Evolutionary conservation across 805 yeast species (phyloP).

Genomic region (Lipomyces starkeyi): DNA sequence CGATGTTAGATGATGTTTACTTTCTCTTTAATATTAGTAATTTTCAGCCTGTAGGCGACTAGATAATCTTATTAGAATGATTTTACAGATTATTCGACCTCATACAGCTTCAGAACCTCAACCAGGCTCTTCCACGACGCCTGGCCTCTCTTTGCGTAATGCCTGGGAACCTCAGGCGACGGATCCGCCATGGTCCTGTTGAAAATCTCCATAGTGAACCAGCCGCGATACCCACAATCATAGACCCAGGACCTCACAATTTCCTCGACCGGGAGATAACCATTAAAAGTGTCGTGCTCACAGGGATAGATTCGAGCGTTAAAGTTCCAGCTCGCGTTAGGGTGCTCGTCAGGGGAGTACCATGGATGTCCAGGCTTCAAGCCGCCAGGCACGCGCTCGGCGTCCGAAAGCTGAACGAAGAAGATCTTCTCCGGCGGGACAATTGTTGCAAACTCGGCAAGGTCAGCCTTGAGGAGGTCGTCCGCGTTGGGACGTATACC

Average conservation of each 20-base stretch:
- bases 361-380: constrained; percentile 12
- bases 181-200: constrained; percentile 3
- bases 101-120: background rate
- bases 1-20: too few relatives aligned
- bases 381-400: constrained; percentile 17
- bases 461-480: constrained; percentile 10
- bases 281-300: constrained; percentile 12
- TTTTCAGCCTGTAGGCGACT: too few relatives aligned
- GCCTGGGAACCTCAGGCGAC: background rate
- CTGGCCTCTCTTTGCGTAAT: constrained; percentile 1
- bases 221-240: constrained; percentile 2
- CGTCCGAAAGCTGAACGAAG: constrained; percentile 44
- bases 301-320: constrained; percentile 17
- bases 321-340: constrained; percentile 20
- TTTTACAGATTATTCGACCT: too few relatives aligned
- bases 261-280: constrained; percentile 15
- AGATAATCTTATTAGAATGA: too few relatives aligned
- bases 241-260: too few relatives aligned
- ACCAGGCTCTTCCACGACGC: constrained; percentile 9
- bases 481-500: constrained; percentile 31
- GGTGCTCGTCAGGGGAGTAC: background rate
- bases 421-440: constrained; percentile 39
- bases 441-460: constrained; percentile 21
- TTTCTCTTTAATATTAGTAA: too few relatives aligned
- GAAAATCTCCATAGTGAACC: constrained; percentile 6